A percentile compares a stretch with the other conserved stretches of the same genome.
phyloP scores from a whole-genome alignment of 2,329 filamentous ascomycete genomes.

The Fusarium pseudocircinatum region DNA sequence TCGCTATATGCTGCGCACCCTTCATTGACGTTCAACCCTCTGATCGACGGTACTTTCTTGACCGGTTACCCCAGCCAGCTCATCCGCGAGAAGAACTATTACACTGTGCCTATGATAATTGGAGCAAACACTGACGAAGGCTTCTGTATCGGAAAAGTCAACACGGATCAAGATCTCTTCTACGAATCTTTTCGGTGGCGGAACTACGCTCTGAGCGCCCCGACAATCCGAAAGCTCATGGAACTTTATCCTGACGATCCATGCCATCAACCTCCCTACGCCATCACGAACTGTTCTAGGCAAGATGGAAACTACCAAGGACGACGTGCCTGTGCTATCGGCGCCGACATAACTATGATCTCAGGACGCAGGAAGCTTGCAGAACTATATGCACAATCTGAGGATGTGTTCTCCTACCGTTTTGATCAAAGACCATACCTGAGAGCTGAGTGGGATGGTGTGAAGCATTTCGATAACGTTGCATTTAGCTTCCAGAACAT shows the following conservation, averaged over 20 bases:
- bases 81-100: constrained; percentile 53
- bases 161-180: constrained; percentile 57
- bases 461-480: constrained; percentile 60
- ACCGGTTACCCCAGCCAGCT: constrained; percentile 59
- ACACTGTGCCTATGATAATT: constrained; percentile 56
- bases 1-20: constrained; percentile 49
- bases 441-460: constrained; percentile 51
- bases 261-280: constrained; percentile 54
- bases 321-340: constrained; percentile 57
- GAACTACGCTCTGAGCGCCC: constrained; percentile 56
- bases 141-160: constrained; percentile 50
- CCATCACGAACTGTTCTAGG: constrained; percentile 36
- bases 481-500: constrained; percentile 63
- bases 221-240: constrained; percentile 54
- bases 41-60: constrained; percentile 59
- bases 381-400: constrained; percentile 50
- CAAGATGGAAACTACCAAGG: constrained; percentile 48
- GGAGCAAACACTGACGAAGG: constrained; percentile 62
- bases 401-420: constrained; percentile 58
- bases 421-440: constrained; percentile 60
- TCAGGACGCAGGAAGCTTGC: constrained; percentile 57
- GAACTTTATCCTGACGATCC: constrained; percentile 61
- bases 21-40: constrained; percentile 53
- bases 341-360: constrained; percentile 59
- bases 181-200: constrained; percentile 49